phyloP scores from a whole-genome alignment of 495 filamentous ascomycete genomes.

The Xylaria venustula region DNA sequence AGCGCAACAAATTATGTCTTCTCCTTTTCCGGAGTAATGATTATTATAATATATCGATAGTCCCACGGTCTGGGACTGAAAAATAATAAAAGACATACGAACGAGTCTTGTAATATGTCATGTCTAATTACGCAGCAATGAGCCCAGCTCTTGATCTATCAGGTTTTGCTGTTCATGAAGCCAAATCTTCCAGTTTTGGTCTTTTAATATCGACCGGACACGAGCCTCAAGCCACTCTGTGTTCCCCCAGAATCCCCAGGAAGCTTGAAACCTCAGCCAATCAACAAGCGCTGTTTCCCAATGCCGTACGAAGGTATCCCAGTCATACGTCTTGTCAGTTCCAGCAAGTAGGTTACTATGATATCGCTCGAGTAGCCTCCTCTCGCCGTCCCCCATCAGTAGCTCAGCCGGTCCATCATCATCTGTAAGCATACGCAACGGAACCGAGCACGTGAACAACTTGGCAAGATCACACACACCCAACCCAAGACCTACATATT shows the following conservation, averaged over 20 bases:
- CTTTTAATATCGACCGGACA: slow-evolving; percentile 26
- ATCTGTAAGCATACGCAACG: slow-evolving; percentile 22
- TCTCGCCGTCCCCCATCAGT: slow-evolving; percentile 31
- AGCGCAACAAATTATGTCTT: too few relatives aligned
- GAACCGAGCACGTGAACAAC: slow-evolving; percentile 39
- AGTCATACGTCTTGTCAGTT: slow-evolving; percentile 28
- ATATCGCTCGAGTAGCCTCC: slow-evolving; percentile 36
- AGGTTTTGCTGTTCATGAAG: slow-evolving; percentile 1
- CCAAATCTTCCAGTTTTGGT: slow-evolving; percentile 11
- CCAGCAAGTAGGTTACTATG: slow-evolving; percentile 22
- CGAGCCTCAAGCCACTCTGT: slow-evolving; percentile 41
- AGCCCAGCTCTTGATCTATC: background rate
- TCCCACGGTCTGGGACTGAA: too few relatives aligned
- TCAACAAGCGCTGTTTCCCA: slow-evolving; percentile 49
- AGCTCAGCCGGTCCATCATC: slow-evolving; percentile 18
- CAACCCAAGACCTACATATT: slow-evolving; percentile 44
- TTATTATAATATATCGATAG: too few relatives aligned
- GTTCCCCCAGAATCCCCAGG: slow-evolving; percentile 51
- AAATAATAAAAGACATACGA: too few relatives aligned
- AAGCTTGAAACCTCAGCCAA: slow-evolving; percentile 48
- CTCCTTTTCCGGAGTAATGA: too few relatives aligned
- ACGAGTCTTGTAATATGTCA: too few relatives aligned
- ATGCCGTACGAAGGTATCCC: slow-evolving; percentile 38
- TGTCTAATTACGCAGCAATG: background rate
- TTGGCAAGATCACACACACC: slow-evolving; percentile 50